phyloP scores from a whole-genome alignment of 805 yeast genomes.

The Starmerella apis region DNA sequence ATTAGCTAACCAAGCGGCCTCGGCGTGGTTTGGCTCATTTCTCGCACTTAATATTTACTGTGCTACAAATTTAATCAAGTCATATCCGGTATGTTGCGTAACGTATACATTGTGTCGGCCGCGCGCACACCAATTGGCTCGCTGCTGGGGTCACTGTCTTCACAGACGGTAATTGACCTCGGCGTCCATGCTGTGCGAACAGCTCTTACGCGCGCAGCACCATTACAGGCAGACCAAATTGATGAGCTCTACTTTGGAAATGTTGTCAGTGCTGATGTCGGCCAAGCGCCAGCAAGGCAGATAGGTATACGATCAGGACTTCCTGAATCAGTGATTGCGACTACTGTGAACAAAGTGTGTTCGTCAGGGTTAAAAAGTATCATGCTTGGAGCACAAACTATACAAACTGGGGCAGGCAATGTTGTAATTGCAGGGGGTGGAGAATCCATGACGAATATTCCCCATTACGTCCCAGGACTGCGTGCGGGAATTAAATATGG shows the following conservation, averaged over 20 bases:
- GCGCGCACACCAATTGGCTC: constrained; percentile 94
- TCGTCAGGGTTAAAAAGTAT: constrained; percentile 92
- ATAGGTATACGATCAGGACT: constrained; percentile 88
- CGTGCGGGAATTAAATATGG: constrained; percentile 89
- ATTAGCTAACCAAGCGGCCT: constrained; percentile 2
- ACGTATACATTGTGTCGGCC: constrained; percentile 74
- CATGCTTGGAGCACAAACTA: constrained; percentile 82
- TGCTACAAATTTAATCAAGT: background rate
- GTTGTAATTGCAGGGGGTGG: constrained; percentile 96
- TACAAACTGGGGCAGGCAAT: constrained; percentile 79
- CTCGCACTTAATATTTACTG: background rate
- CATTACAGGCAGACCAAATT: constrained; percentile 53
- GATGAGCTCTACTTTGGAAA: constrained; percentile 91
- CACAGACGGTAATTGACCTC: constrained; percentile 62
- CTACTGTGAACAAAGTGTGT: constrained; percentile 93
- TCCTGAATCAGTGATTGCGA: constrained; percentile 66
- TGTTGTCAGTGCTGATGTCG: constrained; percentile 84
- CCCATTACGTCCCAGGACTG: constrained; percentile 79
- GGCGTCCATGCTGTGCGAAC: constrained; percentile 82
- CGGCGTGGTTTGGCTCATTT: background rate
- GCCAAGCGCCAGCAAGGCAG: constrained; percentile 98
- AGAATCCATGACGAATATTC: constrained; percentile 93
- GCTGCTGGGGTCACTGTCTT: constrained; percentile 69
- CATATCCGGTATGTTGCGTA: background rate
- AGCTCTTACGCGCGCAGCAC: constrained; percentile 64